Evolutionary conservation across 2,329 filamentous ascomycete species (phyloP), one percentile per base, ranked within the genome.

Genomic region (Venturia asperata): DNA sequence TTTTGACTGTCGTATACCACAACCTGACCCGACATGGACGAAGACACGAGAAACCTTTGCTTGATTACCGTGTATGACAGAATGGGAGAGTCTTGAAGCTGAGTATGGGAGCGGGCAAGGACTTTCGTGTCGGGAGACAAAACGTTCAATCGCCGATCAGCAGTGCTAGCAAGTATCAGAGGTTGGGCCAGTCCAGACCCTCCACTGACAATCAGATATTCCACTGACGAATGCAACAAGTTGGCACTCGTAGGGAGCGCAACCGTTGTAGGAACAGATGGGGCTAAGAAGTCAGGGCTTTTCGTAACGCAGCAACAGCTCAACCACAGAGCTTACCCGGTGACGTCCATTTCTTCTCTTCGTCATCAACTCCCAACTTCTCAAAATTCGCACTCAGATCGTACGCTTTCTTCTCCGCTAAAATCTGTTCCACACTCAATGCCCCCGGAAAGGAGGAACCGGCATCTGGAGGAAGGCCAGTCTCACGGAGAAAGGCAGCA

Each of bases 1-100:
- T 69, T 68, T n/a, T 65, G 64, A 17, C 75, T 73, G 66, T 80
- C 72, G 67, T 81, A 81, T 1, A 86, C 72, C 39, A 80, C 70
- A 5, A 86, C 69, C 64, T 82, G 80, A 5, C 85, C 85, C 11
- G 84, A 85, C 84, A 87, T 87, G 56, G 80, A 83, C 21, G 81
- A 79, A 62, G 80, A 76, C n/a, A 86, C 71, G 17, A 84, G 68
- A 68, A 79, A 79, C 4, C 75, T 75, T n/a, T 75, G 68, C 6
- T 74, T 69, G 7, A 84, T 67, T 7, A 77, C 74, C 37, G 75
- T 71, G 63, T 79, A 77, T 24, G 83, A 85, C 13, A 87, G 73
- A 41, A 86, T 79, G 0, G 85, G 84, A 15, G 80, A 80, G 63
- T 82, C 80, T 65, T 80, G 77, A 21, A 81, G 72, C 37, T 71